Conservation (phyloP, 78 protist species). For the Cavenderia fasciculata region DNA sequence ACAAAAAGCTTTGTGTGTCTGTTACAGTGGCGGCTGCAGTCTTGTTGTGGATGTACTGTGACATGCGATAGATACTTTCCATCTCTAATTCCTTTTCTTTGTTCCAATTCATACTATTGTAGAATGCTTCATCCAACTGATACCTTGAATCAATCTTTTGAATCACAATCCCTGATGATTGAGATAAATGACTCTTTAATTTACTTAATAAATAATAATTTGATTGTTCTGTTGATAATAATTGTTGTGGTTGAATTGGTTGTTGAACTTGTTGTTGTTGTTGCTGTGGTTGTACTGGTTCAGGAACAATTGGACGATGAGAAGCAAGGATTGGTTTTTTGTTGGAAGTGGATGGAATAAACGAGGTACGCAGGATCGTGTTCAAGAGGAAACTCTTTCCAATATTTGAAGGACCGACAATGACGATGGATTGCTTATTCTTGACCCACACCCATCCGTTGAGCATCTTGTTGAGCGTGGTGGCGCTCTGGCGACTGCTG, state of each 20-base stretch:
- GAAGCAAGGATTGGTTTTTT: slow-evolving; percentile 33
- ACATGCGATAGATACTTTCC: slow-evolving; percentile 36
- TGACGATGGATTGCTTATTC: slow-evolving; percentile 42
- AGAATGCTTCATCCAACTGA: slow-evolving; percentile 10
- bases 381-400: slow-evolving; percentile 62
- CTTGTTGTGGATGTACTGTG: slow-evolving; percentile 32
- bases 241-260: not conserved
- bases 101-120: slow-evolving; percentile 23
- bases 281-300: no score
- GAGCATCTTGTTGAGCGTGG: not conserved
- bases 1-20: slow-evolving; percentile 37
- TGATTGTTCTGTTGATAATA: not conserved
- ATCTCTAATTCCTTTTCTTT: slow-evolving; percentile 53
- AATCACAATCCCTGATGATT: no score
- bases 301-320: not conserved
- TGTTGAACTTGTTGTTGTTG: not conserved
- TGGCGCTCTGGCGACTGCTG: not conserved
- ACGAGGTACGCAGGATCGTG: slow-evolving; percentile 36
- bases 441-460: slow-evolving; percentile 71
- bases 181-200: slow-evolving; percentile 16
- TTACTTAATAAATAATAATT: slow-evolving; percentile 12
- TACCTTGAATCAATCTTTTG: slow-evolving; percentile 8
- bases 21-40: not conserved
- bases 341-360: slow-evolving; percentile 17
- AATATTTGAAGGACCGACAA: slow-evolving; percentile 50